phyloP scores from a whole-genome alignment of 2,329 filamentous ascomycete genomes.

The Fulvia fulva region DNA sequence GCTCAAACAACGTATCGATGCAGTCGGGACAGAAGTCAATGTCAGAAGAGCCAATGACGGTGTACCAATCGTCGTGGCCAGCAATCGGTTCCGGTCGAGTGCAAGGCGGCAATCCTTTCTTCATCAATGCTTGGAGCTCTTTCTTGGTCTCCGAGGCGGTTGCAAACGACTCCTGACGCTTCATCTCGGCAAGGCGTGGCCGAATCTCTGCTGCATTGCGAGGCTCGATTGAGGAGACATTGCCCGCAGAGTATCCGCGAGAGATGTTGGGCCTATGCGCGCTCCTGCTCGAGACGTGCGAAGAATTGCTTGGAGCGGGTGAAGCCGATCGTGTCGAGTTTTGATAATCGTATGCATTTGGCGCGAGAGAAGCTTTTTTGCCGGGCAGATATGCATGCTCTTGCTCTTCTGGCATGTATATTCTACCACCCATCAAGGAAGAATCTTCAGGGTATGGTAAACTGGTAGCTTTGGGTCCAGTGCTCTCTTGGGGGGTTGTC shows the following conservation, averaged over 20 bases:
- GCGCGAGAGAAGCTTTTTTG: constrained; percentile 7
- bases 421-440: constrained; percentile 31
- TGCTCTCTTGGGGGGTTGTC: constrained; percentile 19
- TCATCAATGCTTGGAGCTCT: constrained; percentile 47
- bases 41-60: constrained; percentile 63
- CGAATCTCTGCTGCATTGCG: constrained; percentile 1
- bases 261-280: background rate
- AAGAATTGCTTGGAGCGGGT: constrained; percentile 16
- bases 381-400: constrained; percentile 37
- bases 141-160: constrained; percentile 27
- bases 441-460: constrained; percentile 46
- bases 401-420: constrained; percentile 43
- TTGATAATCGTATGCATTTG: background rate
- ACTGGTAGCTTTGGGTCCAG: constrained; percentile 11
- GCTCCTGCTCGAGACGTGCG: constrained; percentile 8
- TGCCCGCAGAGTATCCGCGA: constrained; percentile 8
- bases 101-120: constrained; percentile 58
- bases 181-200: constrained; percentile 10
- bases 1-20: constrained; percentile 64
- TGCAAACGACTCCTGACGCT: constrained; percentile 20
- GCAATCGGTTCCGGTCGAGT: constrained; percentile 60
- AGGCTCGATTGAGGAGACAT: constrained; percentile 9
- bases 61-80: constrained; percentile 75
- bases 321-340: constrained; percentile 12
- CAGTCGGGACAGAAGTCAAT: constrained; percentile 83